Conservation (phyloP, 441 rosid genomes). For the Geranium incanum region DNA sequence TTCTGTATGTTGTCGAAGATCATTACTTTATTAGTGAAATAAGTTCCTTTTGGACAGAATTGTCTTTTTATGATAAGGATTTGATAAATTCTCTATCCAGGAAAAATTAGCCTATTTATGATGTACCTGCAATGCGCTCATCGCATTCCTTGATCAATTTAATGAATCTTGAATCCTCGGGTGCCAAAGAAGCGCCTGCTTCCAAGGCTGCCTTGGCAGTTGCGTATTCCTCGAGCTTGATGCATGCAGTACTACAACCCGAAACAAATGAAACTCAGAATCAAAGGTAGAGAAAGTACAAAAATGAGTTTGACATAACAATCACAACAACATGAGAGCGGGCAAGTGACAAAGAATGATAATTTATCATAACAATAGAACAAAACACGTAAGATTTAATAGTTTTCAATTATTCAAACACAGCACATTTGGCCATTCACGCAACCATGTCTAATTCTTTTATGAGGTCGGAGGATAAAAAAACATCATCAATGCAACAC, state of each 20-base stretch:
- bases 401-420: background rate
- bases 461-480: background rate
- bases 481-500: background rate
- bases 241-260: conserved; percentile 55
- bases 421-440: background rate
- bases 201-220: conserved; percentile 76
- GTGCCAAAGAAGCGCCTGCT: conserved; percentile 46
- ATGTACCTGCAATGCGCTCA: conserved; percentile 44
- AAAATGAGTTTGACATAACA: background rate
- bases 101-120: background rate
- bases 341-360: background rate
- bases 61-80: background rate
- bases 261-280: conserved; percentile 1
- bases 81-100: background rate
- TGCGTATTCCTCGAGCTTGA: conserved; percentile 70
- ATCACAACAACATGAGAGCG: background rate
- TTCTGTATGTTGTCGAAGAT: background rate
- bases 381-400: background rate
- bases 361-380: background rate
- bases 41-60: background rate
- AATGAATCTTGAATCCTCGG: conserved; percentile 43
- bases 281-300: background rate
- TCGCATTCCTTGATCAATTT: conserved; percentile 61
- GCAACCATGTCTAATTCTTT: no score
- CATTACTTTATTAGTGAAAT: background rate